Evolutionary conservation across 23 red algal genomes (phyloP).

Genomic region (Gracilariopsis chorda): DNA sequence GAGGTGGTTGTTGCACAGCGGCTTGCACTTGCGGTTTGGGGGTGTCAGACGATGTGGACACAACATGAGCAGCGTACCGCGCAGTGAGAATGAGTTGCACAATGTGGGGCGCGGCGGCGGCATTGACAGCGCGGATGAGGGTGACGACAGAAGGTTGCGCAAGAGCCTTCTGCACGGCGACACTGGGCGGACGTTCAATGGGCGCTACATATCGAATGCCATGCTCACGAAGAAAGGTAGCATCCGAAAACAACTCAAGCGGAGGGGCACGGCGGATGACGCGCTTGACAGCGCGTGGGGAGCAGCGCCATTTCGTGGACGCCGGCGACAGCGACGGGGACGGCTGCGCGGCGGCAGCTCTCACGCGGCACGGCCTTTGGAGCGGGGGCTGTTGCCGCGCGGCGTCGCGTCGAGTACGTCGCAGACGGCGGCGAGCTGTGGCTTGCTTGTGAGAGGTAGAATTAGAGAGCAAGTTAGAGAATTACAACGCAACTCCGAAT

Average conservation of each 20-base stretch:
- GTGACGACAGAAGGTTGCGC: conserved; percentile 34
- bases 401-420: no score
- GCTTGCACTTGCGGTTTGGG: neutral
- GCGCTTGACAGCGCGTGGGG: no score
- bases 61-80: neutral
- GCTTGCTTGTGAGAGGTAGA: no score
- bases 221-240: conserved; percentile 43
- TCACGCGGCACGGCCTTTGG: no score
- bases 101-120: conserved; percentile 32
- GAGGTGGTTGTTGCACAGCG: neutral
- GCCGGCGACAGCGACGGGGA: no score
- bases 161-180: neutral
- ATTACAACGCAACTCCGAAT: no score
- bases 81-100: conserved; percentile 9
- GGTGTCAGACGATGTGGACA: neutral
- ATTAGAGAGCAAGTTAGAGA: no score
- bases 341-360: no score
- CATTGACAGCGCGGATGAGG: conserved; percentile 44
- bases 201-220: conserved; percentile 46
- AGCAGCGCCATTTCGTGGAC: no score
- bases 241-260: conserved; percentile 69
- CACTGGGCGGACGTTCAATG: neutral
- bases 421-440: no score
- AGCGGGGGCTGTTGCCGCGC: no score
- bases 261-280: no score